Base-by-base conservation (phyloP, 2,329 filamentous ascomycete genomes). In the Cryoendolithus antarcticus region DNA sequence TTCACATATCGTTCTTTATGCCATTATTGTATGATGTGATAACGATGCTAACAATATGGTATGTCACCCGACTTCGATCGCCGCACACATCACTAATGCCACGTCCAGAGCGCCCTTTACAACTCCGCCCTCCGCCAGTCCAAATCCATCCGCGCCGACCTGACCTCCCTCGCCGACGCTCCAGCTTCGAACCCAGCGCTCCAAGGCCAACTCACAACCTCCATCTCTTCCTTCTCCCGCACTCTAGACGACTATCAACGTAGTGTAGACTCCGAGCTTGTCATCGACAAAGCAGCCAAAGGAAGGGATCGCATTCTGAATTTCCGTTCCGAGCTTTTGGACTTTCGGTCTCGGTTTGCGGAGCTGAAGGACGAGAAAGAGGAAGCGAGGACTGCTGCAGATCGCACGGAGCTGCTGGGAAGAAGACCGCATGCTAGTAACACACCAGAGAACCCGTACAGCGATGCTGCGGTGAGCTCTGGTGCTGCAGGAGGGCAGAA, bases 401-500 rank as follows among this genome's bases (percentile, higher is more conserved):
- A 86, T 57, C 74, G 86, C 35, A 74, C 74, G 45, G 91, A 96
- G 61, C 72, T 98, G 19, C 72, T 96, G 1, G 89, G 88, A 19
- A 73, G 91, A 37, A 72, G 91, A 34, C 85, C 86, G 1, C 89
- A 91, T 49, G 68, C 76, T 30, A 66, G 78, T n/a, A 47, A 52
- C 9, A 82, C 82, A 1, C 89, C 91, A 1, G 91, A 96, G 61
- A 96, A 96, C 55, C 91, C 91, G 0, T 96, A 96, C 59, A 77
- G 85, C 10, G 76, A 82, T 48, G 57, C 65, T 3, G 59, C 63
- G 4, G 60, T 58, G 2, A 58, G 31, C 6, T 49, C 28, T 44
- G 55, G 46, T 7, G 47, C 49, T 9, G 42, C 43, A 11, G 39
- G 38, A 34, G 54, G 49, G 10, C 45, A 54, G 38, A 56, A 55